Evolutionary conservation across 257 asterid species (phyloP).

Genomic region (Nicotiana tomentosiformis): DNA sequence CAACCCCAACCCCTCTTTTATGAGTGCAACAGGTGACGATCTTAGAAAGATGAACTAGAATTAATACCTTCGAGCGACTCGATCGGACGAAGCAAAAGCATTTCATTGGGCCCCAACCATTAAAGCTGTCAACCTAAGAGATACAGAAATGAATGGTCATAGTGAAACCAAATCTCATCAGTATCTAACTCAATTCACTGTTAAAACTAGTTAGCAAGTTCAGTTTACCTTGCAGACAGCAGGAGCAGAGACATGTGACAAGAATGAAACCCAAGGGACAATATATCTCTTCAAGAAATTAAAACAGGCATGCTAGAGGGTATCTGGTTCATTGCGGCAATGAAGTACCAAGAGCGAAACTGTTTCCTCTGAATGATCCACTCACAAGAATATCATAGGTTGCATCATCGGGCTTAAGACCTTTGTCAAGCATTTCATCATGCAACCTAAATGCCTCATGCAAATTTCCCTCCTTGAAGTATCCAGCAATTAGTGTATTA

Average conservation of each 20-base stretch:
- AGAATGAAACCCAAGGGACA: not conserved
- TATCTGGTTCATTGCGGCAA: not conserved
- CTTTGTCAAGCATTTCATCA: slow-evolving; percentile 80
- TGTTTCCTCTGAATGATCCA: slow-evolving; percentile 30
- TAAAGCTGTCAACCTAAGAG: not conserved
- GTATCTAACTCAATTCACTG: not conserved
- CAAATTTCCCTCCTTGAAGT: slow-evolving; percentile 69
- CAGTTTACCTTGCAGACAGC: not conserved
- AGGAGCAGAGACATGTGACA: not conserved
- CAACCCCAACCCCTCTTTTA: not conserved
- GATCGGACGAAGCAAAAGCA: not conserved
- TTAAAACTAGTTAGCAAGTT: not conserved
- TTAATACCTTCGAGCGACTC: not conserved
- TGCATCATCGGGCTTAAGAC: slow-evolving; percentile 56
- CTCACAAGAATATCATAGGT: slow-evolving; percentile 57
- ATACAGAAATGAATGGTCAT: not conserved
- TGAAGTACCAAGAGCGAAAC: slow-evolving; percentile 20
- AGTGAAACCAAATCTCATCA: not conserved
- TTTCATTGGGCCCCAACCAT: not conserved
- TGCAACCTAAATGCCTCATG: slow-evolving; percentile 77
- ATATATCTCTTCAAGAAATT: not conserved
- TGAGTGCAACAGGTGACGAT: not conserved
- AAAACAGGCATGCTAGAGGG: not conserved
- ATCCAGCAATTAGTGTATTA: slow-evolving; percentile 54
- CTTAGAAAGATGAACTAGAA: not conserved